Evolutionary conservation across 202 grass and related monocot species (phyloP).

Genomic region (Schoenoplectus triqueter): DNA sequence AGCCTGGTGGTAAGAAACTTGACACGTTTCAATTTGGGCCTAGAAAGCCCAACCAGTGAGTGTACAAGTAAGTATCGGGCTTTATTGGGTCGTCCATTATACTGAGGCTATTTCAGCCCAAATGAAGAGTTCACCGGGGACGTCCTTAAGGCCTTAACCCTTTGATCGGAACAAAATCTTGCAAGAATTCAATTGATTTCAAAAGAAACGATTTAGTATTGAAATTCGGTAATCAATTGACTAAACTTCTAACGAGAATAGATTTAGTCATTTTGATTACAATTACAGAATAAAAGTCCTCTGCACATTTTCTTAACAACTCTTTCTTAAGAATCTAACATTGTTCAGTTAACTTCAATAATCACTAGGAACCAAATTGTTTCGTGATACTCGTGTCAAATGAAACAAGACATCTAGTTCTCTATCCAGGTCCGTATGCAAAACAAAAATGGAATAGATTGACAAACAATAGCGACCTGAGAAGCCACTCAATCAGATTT

Average conservation of each 20-base stretch:
- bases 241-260: too few species aligned
- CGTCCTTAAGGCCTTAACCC: neutral
- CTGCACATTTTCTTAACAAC: neutral
- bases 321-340: neutral
- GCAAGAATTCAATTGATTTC: too few species aligned
- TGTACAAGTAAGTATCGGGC: neutral
- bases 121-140: neutral
- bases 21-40: neutral
- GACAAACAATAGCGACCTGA: neutral
- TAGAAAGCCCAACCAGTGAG: neutral
- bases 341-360: neutral
- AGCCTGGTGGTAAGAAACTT: too few species aligned
- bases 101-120: neutral
- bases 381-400: too few species aligned
- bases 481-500: conserved; percentile 17
- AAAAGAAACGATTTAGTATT: too few species aligned
- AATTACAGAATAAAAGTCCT: neutral
- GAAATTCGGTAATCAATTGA: too few species aligned
- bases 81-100: neutral
- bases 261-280: too few species aligned
- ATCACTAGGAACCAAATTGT: neutral
- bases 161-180: too few species aligned
- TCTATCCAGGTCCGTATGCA: neutral
- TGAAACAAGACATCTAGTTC: too few species aligned
- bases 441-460: conserved; percentile 1